phyloP scores from a whole-genome alignment of 2,329 filamentous ascomycete genomes.

The Rhexocercosporidium sp. region DNA sequence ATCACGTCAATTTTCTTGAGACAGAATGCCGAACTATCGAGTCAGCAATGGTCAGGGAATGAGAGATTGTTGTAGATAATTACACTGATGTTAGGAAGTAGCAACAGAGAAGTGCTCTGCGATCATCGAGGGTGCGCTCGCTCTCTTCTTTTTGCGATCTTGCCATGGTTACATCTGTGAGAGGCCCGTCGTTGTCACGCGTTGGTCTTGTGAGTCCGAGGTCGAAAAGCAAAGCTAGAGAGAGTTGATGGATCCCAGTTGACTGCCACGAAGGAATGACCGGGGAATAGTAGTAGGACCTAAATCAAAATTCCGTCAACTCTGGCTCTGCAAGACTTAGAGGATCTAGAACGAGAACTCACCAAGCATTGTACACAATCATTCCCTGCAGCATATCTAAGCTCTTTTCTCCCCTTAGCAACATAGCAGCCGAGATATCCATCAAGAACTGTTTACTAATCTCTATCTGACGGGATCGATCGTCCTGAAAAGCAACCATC shows the following conservation, averaged over 20 bases:
- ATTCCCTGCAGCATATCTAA: constrained; percentile 36
- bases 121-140: constrained; percentile 30
- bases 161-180: constrained; percentile 1
- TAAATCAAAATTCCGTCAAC: constrained; percentile 6
- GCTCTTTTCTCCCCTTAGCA: constrained; percentile 30
- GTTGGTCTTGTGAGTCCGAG: constrained; percentile 30
- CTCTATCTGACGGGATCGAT: constrained; percentile 25
- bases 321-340: neutral
- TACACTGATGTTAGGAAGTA: constrained; percentile 31
- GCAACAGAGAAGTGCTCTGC: constrained; percentile 28
- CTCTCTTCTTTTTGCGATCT: constrained; percentile 14
- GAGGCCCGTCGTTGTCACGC: constrained; percentile 23
- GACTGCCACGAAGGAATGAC: constrained; percentile 25
- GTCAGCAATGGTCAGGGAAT: neutral
- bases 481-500: constrained; percentile 24
- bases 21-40: constrained; percentile 22
- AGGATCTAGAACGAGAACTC: neutral
- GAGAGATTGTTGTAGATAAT: neutral
- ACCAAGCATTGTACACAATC: constrained; percentile 35
- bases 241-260: constrained; percentile 28
- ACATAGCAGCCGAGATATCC: constrained; percentile 28
- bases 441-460: constrained; percentile 26
- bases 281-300: constrained; percentile 29
- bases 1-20: constrained; percentile 31
- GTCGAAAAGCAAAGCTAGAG: constrained; percentile 31